A percentile compares a stretch with the other conserved stretches of the same genome.
Evolutionary conservation across 176 grass and related monocot genomes (phyloP).

Genomic region (Metroxylon sagu): DNA sequence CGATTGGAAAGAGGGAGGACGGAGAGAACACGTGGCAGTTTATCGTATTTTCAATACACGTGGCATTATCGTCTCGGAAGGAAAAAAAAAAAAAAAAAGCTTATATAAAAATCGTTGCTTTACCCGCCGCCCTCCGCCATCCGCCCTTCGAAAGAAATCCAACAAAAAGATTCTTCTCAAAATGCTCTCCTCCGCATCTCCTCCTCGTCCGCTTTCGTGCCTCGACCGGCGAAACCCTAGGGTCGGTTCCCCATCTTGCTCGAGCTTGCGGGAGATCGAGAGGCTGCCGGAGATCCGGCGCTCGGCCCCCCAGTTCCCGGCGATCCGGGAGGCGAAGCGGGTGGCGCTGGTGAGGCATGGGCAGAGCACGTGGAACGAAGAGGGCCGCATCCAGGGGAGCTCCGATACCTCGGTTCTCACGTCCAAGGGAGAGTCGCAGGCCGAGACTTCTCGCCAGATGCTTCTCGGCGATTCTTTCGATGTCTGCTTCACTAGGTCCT

Average conservation of each 20-base stretch:
- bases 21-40: too few species aligned
- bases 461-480: conserved; percentile 74
- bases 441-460: conserved; percentile 82
- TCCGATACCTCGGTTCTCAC: conserved; percentile 84
- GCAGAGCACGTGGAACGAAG: conserved; percentile 98
- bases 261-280: conserved; percentile 41
- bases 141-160: too few species aligned
- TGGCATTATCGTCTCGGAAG: too few species aligned
- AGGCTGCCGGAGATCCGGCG: conserved; percentile 1
- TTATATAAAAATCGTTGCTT: too few species aligned
- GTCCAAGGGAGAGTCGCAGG: conserved; percentile 75
- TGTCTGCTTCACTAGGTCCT: conserved; percentile 77
- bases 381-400: conserved; percentile 91
- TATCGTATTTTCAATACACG: too few species aligned
- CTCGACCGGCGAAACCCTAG: not conserved
- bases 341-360: conserved; percentile 94
- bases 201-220: conserved; percentile 2
- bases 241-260: conserved; percentile 12
- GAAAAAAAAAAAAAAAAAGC: too few species aligned
- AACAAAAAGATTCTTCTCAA: too few species aligned
- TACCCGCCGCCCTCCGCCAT: too few species aligned
- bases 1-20: too few species aligned
- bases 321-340: conserved; percentile 53
- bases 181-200: too few species aligned
- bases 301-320: conserved; percentile 13